phyloP scores from a whole-genome alignment of 306 rosid species.

The Medicago ruthenica region DNA sequence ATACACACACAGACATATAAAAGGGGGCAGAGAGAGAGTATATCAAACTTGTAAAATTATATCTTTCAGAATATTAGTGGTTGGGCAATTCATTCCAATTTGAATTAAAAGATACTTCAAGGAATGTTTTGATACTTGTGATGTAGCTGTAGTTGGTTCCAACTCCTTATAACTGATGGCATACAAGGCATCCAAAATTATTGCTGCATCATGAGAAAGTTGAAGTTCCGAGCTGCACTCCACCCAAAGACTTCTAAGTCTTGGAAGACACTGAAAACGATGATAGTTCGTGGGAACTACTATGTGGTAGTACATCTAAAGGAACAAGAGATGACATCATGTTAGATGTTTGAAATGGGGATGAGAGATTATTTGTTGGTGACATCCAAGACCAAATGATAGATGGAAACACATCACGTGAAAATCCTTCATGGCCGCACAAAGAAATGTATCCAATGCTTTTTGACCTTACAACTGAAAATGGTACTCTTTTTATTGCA shows the following conservation, averaged over 20 bases:
- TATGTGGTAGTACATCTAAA: background rate
- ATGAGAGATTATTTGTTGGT: background rate
- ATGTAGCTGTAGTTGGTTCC: constrained; percentile 15
- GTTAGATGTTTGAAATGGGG: background rate
- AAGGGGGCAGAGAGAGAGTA: background rate
- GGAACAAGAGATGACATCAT: background rate
- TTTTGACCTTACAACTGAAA: background rate
- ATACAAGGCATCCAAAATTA: constrained; percentile 4
- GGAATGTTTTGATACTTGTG: background rate
- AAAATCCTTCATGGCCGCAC: background rate
- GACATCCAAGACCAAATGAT: constrained; percentile 8
- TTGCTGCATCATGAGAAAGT: background rate
- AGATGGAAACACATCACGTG: background rate
- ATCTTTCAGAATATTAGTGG: too few relatives aligned
- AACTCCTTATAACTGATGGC: background rate
- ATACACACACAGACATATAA: background rate
- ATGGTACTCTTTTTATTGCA: too few relatives aligned
- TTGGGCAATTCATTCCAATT: too few relatives aligned
- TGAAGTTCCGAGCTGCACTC: background rate
- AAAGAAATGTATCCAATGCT: background rate
- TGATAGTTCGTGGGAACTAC: background rate
- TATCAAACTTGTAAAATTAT: too few relatives aligned
- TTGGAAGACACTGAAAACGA: background rate
- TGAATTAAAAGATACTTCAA: too few relatives aligned
- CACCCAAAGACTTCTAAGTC: constrained; percentile 27